Evolutionary conservation across 768 basidiomycete species (phyloP).

Genomic region (Hygrocybe coccinea): DNA sequence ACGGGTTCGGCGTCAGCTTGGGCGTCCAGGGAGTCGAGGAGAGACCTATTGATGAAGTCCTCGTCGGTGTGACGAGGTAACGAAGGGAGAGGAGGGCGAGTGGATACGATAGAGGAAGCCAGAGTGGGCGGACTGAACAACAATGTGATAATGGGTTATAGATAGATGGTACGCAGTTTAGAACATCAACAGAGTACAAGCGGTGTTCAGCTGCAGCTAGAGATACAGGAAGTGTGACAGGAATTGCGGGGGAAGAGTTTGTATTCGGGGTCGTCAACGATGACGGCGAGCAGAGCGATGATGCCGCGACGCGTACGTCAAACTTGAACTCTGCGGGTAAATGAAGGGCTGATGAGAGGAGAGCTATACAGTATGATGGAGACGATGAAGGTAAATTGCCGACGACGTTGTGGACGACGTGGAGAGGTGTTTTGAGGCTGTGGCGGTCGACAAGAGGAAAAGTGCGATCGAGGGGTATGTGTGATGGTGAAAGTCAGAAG

Average conservation of each 20-base stretch:
- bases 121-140: constrained; percentile 39
- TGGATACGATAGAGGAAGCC: constrained; percentile 43
- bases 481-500: constrained; percentile 40
- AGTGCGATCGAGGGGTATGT: constrained; percentile 42
- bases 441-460: constrained; percentile 25
- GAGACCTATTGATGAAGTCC: constrained; percentile 82
- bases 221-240: constrained; percentile 11
- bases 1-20: constrained; percentile 77
- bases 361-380: constrained; percentile 1
- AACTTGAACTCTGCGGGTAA: background rate
- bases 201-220: constrained; percentile 11
- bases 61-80: constrained; percentile 50
- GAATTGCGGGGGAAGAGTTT: constrained; percentile 11
- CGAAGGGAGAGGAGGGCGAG: background rate
- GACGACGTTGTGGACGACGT: background rate
- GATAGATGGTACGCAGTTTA: background rate
- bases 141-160: background rate
- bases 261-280: constrained; percentile 21
- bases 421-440: constrained; percentile 16
- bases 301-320: too few relatives aligned
- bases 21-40: constrained; percentile 77
- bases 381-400: background rate
- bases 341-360: constrained; percentile 8
- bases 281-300: constrained; percentile 27
- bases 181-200: constrained; percentile 27